Evolutionary conservation across 2,329 filamentous ascomycete species (phyloP).

Genomic region (Talaromyces verruculosus): DNA sequence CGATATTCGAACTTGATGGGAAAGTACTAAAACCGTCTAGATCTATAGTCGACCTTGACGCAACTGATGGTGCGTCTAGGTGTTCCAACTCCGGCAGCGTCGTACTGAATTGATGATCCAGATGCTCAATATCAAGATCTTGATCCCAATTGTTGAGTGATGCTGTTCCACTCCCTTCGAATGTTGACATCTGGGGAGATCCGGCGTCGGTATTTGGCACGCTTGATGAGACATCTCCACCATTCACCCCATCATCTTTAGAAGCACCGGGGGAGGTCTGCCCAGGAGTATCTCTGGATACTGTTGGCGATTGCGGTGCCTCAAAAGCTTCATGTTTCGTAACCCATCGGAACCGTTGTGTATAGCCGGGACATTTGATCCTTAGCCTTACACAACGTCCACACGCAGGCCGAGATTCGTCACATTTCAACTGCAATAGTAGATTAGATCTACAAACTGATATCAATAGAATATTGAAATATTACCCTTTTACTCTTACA

Average conservation of each 20-base stretch:
- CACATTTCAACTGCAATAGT: conserved; percentile 39
- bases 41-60: conserved; percentile 16
- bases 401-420: conserved; percentile 42
- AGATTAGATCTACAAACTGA: neutral
- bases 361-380: conserved; percentile 40
- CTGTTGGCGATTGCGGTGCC: conserved; percentile 16
- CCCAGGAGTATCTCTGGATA: neutral
- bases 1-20: neutral
- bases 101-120: conserved; percentile 32
- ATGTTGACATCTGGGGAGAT: neutral
- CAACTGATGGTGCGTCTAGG: conserved; percentile 29
- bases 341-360: conserved; percentile 40
- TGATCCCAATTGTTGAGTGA: conserved; percentile 4
- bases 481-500: conserved; percentile 44
- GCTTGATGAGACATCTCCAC: neutral
- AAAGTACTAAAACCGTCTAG: conserved; percentile 1
- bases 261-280: neutral
- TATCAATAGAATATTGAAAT: neutral
- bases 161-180: neutral
- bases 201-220: neutral
- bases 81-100: conserved; percentile 37
- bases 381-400: conserved; percentile 40
- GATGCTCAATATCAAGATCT: conserved; percentile 26
- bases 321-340: conserved; percentile 34
- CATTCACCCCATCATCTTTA: neutral